Conservation (phyloP, 768 basidiomycete genomes). For the Podaxis sp. region DNA sequence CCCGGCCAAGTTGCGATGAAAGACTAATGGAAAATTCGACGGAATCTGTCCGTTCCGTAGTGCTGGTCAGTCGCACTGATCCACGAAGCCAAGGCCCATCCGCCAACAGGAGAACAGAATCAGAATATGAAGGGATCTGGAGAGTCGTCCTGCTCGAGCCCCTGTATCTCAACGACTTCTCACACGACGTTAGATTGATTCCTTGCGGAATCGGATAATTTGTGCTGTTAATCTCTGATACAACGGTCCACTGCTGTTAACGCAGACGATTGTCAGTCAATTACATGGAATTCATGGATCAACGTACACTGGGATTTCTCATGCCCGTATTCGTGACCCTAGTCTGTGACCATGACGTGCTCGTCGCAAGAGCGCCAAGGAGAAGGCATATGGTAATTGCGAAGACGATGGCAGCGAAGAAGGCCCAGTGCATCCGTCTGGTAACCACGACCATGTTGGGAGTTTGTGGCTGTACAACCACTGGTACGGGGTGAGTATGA, state of each 20-base stretch:
- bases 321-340: background rate
- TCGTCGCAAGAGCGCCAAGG: background rate
- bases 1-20: background rate
- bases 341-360: background rate
- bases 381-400: conserved; percentile 1
- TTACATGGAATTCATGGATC: background rate
- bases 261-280: background rate
- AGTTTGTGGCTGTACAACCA: background rate
- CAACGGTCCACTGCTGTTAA: conserved; percentile 7
- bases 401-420: background rate
- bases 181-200: conserved; percentile 1
- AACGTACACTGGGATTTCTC: conserved; percentile 4
- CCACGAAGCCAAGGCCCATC: background rate
- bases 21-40: background rate
- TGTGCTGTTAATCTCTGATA: background rate
- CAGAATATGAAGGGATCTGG: background rate
- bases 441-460: background rate
- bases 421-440: background rate
- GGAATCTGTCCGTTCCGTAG: background rate
- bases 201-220: conserved; percentile 2
- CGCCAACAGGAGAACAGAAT: conserved; percentile 5
- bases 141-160: background rate
- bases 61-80: conserved; percentile 5
- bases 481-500: background rate
- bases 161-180: conserved; percentile 1